These are phyloP conservation scores for Venturia asperata DNA, from an alignment of 2,329 filamentous ascomycete species.

Conservation along the genomic window DNA sequence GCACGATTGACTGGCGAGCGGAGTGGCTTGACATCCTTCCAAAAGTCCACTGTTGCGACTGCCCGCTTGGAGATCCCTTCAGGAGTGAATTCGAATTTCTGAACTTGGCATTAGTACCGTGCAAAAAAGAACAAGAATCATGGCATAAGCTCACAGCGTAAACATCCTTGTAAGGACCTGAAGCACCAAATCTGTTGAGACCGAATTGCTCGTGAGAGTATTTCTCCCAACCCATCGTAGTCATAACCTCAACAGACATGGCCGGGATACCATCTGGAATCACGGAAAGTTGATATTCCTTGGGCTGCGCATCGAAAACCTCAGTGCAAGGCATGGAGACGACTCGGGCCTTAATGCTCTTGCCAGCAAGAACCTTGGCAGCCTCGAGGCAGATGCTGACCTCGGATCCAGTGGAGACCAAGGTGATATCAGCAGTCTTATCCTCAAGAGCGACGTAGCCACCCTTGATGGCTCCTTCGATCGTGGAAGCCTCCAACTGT, in stretches of 20 bases:
- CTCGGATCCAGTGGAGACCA: slow-evolving; percentile 94
- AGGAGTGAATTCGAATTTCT: slow-evolving; percentile 99
- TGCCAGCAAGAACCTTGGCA: slow-evolving; percentile 81
- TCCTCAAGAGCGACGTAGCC: slow-evolving; percentile 86
- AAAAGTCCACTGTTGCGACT: slow-evolving; percentile 87
- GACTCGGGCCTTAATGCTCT: slow-evolving; percentile 79
- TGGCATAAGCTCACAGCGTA: slow-evolving; percentile 58
- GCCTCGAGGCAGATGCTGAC: slow-evolving; percentile 90
- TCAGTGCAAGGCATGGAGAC: slow-evolving; percentile 96
- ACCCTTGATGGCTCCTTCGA: slow-evolving; percentile 88
- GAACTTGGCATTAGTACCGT: slow-evolving; percentile 36
- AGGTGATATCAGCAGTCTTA: slow-evolving; percentile 74
- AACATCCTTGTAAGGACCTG: slow-evolving; percentile 93
- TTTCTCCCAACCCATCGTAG: slow-evolving; percentile 96
- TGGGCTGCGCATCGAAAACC: slow-evolving; percentile 87
- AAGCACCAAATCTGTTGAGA: slow-evolving; percentile 97
- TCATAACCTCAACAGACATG: slow-evolving; percentile 92
- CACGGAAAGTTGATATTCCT: slow-evolving; percentile 90
- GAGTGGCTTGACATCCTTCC: slow-evolving; percentile 82
- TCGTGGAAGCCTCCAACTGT: slow-evolving; percentile 87
- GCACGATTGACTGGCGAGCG: slow-evolving; percentile 95
- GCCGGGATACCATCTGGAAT: slow-evolving; percentile 91
- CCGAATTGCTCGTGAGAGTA: slow-evolving; percentile 99
- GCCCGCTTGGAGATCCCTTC: slow-evolving; percentile 96
- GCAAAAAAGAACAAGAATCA: not conserved